A percentile compares a stretch with the other conserved stretches of the same genome.
Conservation (phyloP, 2,329 filamentous ascomycete species). For the Drechslerella dactyloides region DNA sequence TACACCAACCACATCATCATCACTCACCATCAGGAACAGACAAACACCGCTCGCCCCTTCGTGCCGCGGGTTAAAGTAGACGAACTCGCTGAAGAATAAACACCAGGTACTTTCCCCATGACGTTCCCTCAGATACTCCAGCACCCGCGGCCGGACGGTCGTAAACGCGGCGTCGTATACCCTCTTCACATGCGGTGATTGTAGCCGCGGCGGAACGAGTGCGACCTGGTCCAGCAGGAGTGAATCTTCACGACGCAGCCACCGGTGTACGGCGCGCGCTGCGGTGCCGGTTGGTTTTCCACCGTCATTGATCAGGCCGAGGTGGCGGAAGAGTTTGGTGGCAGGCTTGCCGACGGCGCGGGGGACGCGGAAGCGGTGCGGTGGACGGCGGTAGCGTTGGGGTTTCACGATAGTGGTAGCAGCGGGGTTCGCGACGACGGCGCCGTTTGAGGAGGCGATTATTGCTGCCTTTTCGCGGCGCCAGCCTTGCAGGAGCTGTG, state of each 20-base stretch:
- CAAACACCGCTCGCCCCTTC: conserved; percentile 12
- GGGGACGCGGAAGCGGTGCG: conserved; percentile 4
- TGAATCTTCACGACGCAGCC: conserved; percentile 17
- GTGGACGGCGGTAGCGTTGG: conserved; percentile 8
- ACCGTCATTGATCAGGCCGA: conserved; percentile 21
- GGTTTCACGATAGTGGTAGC: no score
- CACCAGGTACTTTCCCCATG: conserved; percentile 16
- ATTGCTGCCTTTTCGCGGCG: neutral
- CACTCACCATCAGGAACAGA: conserved; percentile 28
- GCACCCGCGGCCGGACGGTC: neutral
- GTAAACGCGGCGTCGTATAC: conserved; percentile 8
- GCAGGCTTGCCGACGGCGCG: conserved; percentile 3
- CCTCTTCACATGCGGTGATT: conserved; percentile 14
- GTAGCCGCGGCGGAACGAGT: conserved; percentile 21
- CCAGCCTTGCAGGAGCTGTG: neutral
- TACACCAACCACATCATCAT: conserved; percentile 3
- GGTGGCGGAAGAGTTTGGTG: conserved; percentile 14
- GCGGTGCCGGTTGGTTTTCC: neutral
- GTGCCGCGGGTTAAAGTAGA: conserved; percentile 13
- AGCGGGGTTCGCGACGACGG: neutral
- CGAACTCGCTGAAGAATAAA: conserved; percentile 40
- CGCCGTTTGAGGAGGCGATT: neutral
- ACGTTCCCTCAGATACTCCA: conserved; percentile 5
- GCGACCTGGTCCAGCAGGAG: conserved; percentile 18
- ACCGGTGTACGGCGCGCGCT: neutral